Percentiles rank a stretch among this genome's conserved stretches.
Conservation (phyloP, 2,329 filamentous ascomycete genomes). For the Cladorrhinum sp. region DNA sequence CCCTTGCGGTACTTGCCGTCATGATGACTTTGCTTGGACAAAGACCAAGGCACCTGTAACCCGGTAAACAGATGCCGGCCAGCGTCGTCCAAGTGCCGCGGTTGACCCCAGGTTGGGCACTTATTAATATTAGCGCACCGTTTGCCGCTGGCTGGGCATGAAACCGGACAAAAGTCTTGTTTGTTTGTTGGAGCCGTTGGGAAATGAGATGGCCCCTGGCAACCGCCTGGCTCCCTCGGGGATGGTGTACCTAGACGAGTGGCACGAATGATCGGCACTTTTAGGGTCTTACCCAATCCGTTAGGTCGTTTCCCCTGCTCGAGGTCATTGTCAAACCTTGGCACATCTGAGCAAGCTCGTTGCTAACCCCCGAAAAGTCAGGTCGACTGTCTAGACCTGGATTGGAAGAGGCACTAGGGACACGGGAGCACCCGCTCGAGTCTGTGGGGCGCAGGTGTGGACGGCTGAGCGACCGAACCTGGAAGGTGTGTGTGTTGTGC, state of each 20-base stretch:
- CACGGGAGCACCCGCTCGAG: constrained; percentile 23
- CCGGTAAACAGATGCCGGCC: background rate
- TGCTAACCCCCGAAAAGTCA: constrained; percentile 19
- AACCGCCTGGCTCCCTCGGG: background rate
- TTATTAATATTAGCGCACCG: too few species aligned
- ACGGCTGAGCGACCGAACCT: constrained; percentile 21
- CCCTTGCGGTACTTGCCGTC: too few species aligned
- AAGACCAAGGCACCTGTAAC: too few species aligned
- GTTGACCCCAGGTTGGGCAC: too few species aligned
- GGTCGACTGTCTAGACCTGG: constrained; percentile 9
- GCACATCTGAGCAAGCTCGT: constrained; percentile 4
- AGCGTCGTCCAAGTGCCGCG: background rate
- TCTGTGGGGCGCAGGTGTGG: constrained; percentile 4
- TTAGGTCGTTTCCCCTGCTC: constrained; percentile 2
- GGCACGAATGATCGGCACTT: constrained; percentile 3
- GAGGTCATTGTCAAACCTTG: constrained; percentile 1
- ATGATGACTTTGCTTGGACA: too few species aligned
- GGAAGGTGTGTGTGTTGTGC: constrained; percentile 24
- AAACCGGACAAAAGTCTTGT: background rate
- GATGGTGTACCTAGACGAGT: background rate
- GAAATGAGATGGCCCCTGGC: background rate
- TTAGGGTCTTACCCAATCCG: constrained; percentile 3
- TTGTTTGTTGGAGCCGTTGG: background rate
- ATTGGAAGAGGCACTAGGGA: background rate
- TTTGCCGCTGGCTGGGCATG: too few species aligned